Percentiles rank a stretch among this genome's conserved stretches.
Conservation (phyloP, 2,329 filamentous ascomycete genomes). For the Rhytidhysteron rufulum region DNA sequence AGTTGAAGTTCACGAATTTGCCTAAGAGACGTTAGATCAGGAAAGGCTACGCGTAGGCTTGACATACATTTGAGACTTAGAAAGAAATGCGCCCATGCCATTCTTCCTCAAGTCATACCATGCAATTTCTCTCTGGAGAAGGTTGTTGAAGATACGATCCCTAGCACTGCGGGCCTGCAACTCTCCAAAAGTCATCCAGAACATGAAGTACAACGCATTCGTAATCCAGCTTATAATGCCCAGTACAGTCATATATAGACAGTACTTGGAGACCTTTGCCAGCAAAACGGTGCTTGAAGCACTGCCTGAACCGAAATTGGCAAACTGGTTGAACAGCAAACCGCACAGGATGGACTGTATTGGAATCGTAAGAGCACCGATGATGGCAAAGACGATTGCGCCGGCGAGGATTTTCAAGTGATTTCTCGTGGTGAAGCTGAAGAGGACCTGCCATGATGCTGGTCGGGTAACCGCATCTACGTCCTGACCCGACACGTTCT, state of each 20-base stretch:
- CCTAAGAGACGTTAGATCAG: constrained; percentile 45
- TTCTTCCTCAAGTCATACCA: constrained; percentile 78
- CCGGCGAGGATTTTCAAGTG: constrained; percentile 55
- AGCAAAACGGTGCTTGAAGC: constrained; percentile 52
- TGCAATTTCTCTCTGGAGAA: constrained; percentile 69
- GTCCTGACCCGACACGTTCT: constrained; percentile 10
- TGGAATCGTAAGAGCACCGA: constrained; percentile 62
- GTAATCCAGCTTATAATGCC: constrained; percentile 64
- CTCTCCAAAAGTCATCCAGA: constrained; percentile 79
- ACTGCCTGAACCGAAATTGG: constrained; percentile 58
- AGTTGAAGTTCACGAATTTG: constrained; percentile 79
- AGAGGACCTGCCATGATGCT: constrained; percentile 56
- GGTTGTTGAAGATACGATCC: constrained; percentile 59
- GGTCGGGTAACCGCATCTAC: constrained; percentile 17
- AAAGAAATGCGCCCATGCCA: constrained; percentile 68
- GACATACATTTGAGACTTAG: constrained; percentile 68
- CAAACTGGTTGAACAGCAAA: constrained; percentile 68
- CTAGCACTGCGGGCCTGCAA: constrained; percentile 68
- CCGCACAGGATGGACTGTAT: constrained; percentile 68
- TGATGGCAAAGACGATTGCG: constrained; percentile 55
- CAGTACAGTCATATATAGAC: constrained; percentile 59
- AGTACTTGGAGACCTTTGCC: constrained; percentile 55
- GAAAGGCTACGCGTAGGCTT: constrained; percentile 7
- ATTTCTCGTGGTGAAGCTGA: constrained; percentile 64
- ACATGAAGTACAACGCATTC: constrained; percentile 62